These are phyloP conservation scores for Golubevia sp. DNA, from an alignment of 1,284 basidiomycete species.

Conservation along the genomic window DNA sequence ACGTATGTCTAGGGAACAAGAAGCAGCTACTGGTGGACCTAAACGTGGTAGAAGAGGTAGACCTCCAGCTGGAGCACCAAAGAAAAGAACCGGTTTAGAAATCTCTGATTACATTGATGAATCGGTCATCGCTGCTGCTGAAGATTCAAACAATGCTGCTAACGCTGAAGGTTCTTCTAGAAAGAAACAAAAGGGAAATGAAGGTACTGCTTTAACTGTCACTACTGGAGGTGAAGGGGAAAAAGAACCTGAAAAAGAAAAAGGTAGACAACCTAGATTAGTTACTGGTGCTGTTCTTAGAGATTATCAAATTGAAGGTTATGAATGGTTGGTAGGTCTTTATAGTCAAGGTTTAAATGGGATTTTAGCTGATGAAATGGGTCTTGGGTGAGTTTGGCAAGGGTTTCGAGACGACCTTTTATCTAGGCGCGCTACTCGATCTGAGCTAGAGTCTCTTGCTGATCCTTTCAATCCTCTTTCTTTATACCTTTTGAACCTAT, in stretches of 20 bases:
- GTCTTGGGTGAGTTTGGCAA: slow-evolving; percentile 68
- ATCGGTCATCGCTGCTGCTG: slow-evolving; percentile 11
- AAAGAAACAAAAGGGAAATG: slow-evolving; percentile 13
- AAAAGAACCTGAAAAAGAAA: too few species aligned
- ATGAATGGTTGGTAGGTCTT: slow-evolving; percentile 93
- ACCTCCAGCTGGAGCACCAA: slow-evolving; percentile 6
- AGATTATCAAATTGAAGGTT: slow-evolving; percentile 89
- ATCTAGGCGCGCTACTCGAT: too few species aligned
- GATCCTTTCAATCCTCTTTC: too few species aligned
- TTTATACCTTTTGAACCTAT: too few species aligned
- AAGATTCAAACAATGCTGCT: neutral
- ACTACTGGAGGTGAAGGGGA: too few species aligned
- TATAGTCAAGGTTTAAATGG: slow-evolving; percentile 94
- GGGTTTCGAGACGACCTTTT: neutral
- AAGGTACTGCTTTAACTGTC: neutral
- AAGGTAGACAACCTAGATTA: slow-evolving; percentile 71
- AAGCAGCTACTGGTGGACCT: slow-evolving; percentile 23
- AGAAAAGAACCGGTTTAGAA: slow-evolving; percentile 13
- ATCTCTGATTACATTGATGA: slow-evolving; percentile 36
- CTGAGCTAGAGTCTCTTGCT: too few species aligned
- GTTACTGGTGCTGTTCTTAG: slow-evolving; percentile 84
- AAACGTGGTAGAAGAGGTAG: neutral
- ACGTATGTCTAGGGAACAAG: slow-evolving; percentile 3
- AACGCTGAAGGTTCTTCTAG: neutral
- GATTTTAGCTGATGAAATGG: slow-evolving; percentile 91